Base-by-base conservation (phyloP, 352 stramenopile species). In the Pythium aristosporum region DNA sequence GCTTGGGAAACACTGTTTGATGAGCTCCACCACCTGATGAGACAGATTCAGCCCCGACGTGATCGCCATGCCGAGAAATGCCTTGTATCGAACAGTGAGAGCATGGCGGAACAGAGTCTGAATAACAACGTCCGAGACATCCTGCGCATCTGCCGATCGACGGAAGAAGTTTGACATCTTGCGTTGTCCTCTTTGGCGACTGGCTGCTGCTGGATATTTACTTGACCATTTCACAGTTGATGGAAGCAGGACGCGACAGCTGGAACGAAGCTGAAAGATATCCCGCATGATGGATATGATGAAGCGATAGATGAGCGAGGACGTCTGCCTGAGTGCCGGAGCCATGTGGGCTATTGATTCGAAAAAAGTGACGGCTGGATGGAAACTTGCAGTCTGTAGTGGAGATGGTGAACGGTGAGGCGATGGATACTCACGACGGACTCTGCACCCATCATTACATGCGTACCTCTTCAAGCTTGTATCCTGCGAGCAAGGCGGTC, bases 1-100 rank as follows among this genome's bases (percentile, higher is more conserved):
- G 9, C 72, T 28, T 15, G 79, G 73, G 23, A 90, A 78, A 15
- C 41, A 54, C 5, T 21, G 48, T 5, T 61, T 42, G 5, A 70
- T 13, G 5, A 82, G 49, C 16, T 11, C n/a, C 3, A 15, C 34
- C n/a, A 67, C 18, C 5, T 39, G 4, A 11, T 50, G 10, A 52
- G 57, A n/a, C 12, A 60, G 20, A 37, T 23, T 37, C 13, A 36
- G 16, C 50, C 16, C 34, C 11, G 34, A 30, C 4, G n/a, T 20
- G 10, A 18, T 34, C 37, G 15, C 0, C 10, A 20, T 18, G 37
- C 30, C n/a, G 18, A 60, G 6, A 25, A 41, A 49, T 18, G 23
- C 37, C 21, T 37, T 30, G 53, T 54, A 36, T n/a, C 34, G 12
- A 16, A 11, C 34, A 12, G 23, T 39, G 18, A 83, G 15, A 5